Evolutionary conservation across 257 asterid genomes (phyloP).

Genomic region (Thymus mandschuricus): DNA sequence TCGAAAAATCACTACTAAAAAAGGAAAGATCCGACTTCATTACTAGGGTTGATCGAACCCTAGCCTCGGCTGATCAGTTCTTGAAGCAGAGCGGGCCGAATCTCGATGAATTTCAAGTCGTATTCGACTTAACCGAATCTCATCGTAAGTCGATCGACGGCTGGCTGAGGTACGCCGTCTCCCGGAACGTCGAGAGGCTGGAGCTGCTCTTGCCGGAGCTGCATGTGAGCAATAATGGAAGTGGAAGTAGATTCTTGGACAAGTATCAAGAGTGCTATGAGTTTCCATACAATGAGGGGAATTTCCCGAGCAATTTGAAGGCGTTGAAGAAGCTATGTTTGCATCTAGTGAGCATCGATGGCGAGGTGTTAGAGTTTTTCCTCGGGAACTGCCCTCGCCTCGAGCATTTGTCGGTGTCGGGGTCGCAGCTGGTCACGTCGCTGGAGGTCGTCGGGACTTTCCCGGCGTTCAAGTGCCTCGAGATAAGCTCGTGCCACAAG

Average conservation of each 20-base stretch:
- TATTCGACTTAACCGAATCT: background rate
- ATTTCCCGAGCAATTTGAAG: background rate
- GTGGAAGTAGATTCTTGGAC: too few species aligned
- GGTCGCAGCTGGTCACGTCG: too few species aligned
- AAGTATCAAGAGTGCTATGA: too few species aligned
- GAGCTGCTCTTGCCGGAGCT: too few species aligned
- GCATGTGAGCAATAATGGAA: background rate
- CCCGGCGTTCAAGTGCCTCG: constrained; percentile 2
- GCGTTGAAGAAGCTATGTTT: background rate
- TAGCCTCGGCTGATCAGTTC: too few species aligned
- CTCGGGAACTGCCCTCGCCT: background rate
- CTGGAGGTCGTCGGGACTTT: background rate
- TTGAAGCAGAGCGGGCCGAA: too few species aligned
- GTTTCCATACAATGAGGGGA: background rate
- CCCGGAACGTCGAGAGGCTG: background rate
- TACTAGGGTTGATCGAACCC: too few species aligned
- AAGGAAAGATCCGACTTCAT: too few species aligned
- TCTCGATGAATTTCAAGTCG: background rate
- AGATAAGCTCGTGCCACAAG: background rate
- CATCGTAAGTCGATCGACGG: background rate
- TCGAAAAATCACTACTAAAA: too few species aligned
- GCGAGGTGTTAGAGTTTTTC: background rate
- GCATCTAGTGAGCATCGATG: background rate
- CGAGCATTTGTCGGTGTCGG: background rate
- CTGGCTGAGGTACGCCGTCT: background rate